Evolutionary conservation across 1,284 basidiomycete species (phyloP).

Genomic region (Takashimella tepidaria): DNA sequence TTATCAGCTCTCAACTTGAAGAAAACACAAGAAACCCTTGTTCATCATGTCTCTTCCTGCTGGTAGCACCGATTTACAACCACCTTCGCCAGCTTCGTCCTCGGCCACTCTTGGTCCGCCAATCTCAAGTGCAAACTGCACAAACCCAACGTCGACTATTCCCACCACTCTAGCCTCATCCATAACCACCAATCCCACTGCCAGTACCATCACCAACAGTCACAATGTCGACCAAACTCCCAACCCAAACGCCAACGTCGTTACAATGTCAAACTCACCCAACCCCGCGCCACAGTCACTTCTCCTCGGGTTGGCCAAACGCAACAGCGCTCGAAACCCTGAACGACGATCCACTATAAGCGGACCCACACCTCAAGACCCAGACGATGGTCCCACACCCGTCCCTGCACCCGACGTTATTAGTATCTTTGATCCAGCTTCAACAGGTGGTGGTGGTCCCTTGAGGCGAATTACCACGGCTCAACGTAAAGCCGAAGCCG

Average conservation of each 20-base stretch:
- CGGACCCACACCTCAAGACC: background rate
- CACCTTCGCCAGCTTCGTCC: background rate
- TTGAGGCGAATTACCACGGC: slow-evolving; percentile 31
- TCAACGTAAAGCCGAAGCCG: slow-evolving; percentile 15
- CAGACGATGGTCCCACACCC: slow-evolving; percentile 1
- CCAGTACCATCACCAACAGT: background rate
- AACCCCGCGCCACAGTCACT: background rate
- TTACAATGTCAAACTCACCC: background rate
- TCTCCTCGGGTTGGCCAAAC: background rate
- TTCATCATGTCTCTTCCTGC: no score
- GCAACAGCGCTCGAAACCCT: background rate
- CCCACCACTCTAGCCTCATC: background rate
- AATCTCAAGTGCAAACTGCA: no score
- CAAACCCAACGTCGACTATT: background rate
- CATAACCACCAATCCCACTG: background rate
- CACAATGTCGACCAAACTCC: background rate
- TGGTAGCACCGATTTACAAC: no score
- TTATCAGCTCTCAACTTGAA: no score
- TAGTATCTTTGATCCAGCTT: slow-evolving; percentile 33
- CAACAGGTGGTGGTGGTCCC: slow-evolving; percentile 34
- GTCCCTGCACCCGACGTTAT: slow-evolving; percentile 25
- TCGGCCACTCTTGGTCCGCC: background rate
- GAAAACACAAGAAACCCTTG: no score
- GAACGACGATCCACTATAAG: background rate
- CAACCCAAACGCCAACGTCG: background rate